A percentile compares a stretch with the other conserved stretches of the same genome.
Conservation (phyloP, 2,329 filamentous ascomycete species). For the Stachybotrys chlorohalonatus region DNA sequence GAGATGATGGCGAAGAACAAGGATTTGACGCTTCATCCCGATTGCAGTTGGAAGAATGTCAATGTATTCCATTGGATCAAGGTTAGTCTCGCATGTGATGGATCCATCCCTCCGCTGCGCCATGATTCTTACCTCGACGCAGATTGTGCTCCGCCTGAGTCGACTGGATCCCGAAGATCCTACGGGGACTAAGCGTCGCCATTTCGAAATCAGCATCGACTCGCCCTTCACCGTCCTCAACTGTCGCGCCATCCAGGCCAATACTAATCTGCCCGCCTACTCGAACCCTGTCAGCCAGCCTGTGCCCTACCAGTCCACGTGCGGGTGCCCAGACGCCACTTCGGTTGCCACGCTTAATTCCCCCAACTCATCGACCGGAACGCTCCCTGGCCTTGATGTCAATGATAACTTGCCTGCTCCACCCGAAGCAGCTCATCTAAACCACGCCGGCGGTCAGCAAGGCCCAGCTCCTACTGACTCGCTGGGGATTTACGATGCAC, state of each 20-base stretch:
- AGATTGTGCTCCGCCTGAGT: conserved; percentile 90
- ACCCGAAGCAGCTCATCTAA: conserved; percentile 47
- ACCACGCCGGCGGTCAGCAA: conserved; percentile 14
- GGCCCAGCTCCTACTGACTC: conserved; percentile 5
- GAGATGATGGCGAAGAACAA: conserved; percentile 72
- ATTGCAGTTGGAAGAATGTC: conserved; percentile 89
- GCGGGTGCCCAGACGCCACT: conserved; percentile 48
- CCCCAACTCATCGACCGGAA: conserved; percentile 52
- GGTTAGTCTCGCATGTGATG: conserved; percentile 37
- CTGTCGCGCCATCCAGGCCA: conserved; percentile 85
- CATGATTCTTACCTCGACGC: conserved; percentile 5
- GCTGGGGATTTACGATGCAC: conserved; percentile 9
- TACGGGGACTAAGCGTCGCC: conserved; percentile 61
- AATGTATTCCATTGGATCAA: conserved; percentile 97
- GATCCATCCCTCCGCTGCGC: neutral
- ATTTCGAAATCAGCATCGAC: conserved; percentile 95
- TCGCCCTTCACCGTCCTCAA: conserved; percentile 90
- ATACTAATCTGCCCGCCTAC: conserved; percentile 79
- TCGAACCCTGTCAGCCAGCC: conserved; percentile 40
- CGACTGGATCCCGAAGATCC: conserved; percentile 73
- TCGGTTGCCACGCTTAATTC: conserved; percentile 49
- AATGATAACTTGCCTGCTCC: conserved; percentile 28
- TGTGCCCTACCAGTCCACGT: conserved; percentile 32
- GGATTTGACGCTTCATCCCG: conserved; percentile 62
- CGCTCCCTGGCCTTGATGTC: conserved; percentile 30